Base-by-base conservation (phyloP, 495 filamentous ascomycete species). In the Mytilinidion resinicola region DNA sequence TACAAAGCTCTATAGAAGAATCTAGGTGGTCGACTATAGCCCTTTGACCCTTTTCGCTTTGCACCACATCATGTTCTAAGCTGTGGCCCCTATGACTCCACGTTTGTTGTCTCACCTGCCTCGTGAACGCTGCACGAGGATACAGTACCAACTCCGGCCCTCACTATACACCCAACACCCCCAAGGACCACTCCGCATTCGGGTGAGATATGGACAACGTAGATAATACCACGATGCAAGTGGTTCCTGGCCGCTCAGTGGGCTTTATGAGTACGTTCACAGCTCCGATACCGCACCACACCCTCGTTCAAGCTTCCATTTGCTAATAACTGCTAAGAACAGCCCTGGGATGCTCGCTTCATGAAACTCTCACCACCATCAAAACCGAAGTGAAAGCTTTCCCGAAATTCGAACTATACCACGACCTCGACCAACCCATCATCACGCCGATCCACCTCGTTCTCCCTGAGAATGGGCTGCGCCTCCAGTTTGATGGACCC, bases 401-500 rank as follows among this genome's bases (percentile, higher is more conserved):
- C 74, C 89, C 91, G 36, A 83, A 82, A 53, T 86, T 96, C 67
- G 85, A 96, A 53, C 72, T 96, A 47, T 80, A 82, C 53, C 92
- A 93, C 71, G 87, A 87, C 20, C 73, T 81, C 7, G 70, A 73
- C 14, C 74, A 86, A 12, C 93, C 93, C 30, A 76, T 96, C 9
- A 74, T 68, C n/a, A 77, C 82, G 5, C 88, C 89, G 0, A 78
- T 96, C 19, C 69, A 87, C 36, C 67, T 98, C 33, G 78, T 76
- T 38, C 81, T 96, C 10, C 88, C 90, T 9, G 78, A 79, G 6
- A 96, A 96, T 72, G 93, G 93, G 17, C 64, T 98, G 25, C 88
- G 92, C 11, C 74, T 97, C 49, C 89, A 87, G 25, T 98, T 98
- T 65, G 93, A 98, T 67, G 93, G 92, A 0, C 85, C 90, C 3